Percentiles rank a stretch among this genome's conserved stretches.
Evolutionary conservation across 2,329 filamentous ascomycete genomes (phyloP).

Genomic region (Colletotrichum chrysophilum): DNA sequence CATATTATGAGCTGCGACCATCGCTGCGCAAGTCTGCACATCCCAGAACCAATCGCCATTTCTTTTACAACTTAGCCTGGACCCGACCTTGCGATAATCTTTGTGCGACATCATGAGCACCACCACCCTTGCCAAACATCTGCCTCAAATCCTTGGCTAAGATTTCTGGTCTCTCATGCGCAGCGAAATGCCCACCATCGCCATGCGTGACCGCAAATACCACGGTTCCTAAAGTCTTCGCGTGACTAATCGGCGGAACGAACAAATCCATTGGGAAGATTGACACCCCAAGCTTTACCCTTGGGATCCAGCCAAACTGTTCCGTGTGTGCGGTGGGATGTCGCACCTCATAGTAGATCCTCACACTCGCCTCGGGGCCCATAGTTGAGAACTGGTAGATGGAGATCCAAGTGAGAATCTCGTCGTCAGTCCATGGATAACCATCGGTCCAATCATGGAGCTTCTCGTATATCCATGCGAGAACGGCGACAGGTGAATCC

Average conservation of each 20-base stretch:
- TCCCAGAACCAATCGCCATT: neutral
- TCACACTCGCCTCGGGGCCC: slow-evolving; percentile 68
- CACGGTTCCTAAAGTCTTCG: slow-evolving; percentile 62
- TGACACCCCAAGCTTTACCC: slow-evolving; percentile 50
- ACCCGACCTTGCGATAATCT: neutral
- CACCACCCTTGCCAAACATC: slow-evolving; percentile 62
- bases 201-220: slow-evolving; percentile 59
- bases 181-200: slow-evolving; percentile 66
- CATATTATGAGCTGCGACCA: neutral
- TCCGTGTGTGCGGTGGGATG: slow-evolving; percentile 39
- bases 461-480: slow-evolving; percentile 85
- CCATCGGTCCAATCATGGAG: slow-evolving; percentile 76
- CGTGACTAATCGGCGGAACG: slow-evolving; percentile 60
- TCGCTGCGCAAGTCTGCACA: neutral
- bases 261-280: slow-evolving; percentile 64
- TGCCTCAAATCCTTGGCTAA: slow-evolving; percentile 57
- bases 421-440: slow-evolving; percentile 78
- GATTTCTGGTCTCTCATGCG: slow-evolving; percentile 60
- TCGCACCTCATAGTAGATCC: slow-evolving; percentile 75
- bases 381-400: slow-evolving; percentile 75
- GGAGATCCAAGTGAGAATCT: slow-evolving; percentile 76
- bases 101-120: slow-evolving; percentile 42
- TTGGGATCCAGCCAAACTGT: slow-evolving; percentile 32
- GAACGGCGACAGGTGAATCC: slow-evolving; percentile 72
- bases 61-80: neutral